Conservation (phyloP, 805 yeast species). For the fission yeast (Schizosaccharomyces pombe) region DNA sequence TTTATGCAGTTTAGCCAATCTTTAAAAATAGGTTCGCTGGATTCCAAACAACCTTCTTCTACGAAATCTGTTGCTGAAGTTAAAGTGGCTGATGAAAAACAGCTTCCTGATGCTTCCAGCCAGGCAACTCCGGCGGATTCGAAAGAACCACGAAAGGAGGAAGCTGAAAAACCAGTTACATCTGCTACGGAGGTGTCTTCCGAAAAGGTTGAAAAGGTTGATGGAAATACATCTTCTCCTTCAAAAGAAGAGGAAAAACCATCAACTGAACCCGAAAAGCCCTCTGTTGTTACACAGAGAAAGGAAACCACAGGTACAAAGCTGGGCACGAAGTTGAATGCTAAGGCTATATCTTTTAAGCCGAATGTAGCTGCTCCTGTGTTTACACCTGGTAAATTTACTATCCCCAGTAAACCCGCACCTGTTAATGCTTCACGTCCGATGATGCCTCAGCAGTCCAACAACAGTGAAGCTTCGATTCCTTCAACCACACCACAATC, state of each 20-base stretch:
- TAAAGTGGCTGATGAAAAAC: too few species aligned
- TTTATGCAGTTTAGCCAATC: conserved; percentile 58
- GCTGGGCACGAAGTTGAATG: conserved; percentile 32
- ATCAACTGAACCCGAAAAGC: too few species aligned
- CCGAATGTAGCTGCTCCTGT: conserved; percentile 47
- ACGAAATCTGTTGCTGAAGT: neutral
- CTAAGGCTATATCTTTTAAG: conserved; percentile 37
- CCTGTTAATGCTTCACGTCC: neutral
- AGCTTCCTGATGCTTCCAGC: too few species aligned
- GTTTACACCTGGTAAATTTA: conserved; percentile 25
- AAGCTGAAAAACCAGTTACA: too few species aligned
- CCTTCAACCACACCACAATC: neutral
- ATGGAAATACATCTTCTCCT: too few species aligned
- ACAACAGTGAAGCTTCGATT: too few species aligned
- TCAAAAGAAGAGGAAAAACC: neutral
- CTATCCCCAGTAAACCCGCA: neutral
- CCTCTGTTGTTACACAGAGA: too few species aligned
- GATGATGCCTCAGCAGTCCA: neutral
- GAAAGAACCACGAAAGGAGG: too few species aligned
- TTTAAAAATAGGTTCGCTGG: conserved; percentile 35
- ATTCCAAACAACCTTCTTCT: conserved; percentile 34
- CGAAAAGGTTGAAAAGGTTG: too few species aligned
- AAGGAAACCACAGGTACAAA: too few species aligned
- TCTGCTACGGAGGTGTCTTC: too few species aligned
- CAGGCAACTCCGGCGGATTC: too few species aligned